Conservation (phyloP, 495 filamentous ascomycete genomes). For the Daldinia bambusicola region DNA sequence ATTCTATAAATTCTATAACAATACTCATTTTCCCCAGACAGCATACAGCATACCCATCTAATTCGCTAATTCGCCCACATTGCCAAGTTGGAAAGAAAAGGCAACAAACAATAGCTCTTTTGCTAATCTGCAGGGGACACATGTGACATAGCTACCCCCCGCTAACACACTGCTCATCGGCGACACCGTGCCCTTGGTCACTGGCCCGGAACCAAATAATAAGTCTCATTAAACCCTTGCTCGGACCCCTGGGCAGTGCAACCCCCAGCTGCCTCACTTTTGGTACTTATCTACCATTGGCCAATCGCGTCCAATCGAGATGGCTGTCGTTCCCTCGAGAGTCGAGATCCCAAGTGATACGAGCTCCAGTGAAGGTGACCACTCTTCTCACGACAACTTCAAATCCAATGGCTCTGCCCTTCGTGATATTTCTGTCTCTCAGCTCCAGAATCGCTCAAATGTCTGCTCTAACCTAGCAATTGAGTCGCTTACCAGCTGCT, state of each 20-base stretch:
- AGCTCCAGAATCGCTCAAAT: slow-evolving; percentile 47
- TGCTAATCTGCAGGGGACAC: slow-evolving; percentile 13
- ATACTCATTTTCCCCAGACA: slow-evolving; percentile 23
- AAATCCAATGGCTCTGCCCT: slow-evolving; percentile 42
- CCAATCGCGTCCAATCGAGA: slow-evolving; percentile 36
- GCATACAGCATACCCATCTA: slow-evolving; percentile 33
- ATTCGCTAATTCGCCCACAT: slow-evolving; percentile 19
- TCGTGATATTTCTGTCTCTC: slow-evolving; percentile 48
- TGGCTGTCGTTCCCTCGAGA: slow-evolving; percentile 38
- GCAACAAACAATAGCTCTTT: slow-evolving; percentile 24
- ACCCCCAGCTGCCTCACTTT: slow-evolving; percentile 34
- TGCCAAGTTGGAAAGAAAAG: slow-evolving; percentile 32
- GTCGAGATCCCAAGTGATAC: slow-evolving; percentile 45
- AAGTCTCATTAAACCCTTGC: slow-evolving; percentile 43
- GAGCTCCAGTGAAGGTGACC: slow-evolving; percentile 24
- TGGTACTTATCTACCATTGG: slow-evolving; percentile 25
- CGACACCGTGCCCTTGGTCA: slow-evolving; percentile 24
- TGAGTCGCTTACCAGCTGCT: slow-evolving; percentile 46
- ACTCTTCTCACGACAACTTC: slow-evolving; percentile 33
- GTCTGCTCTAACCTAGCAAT: slow-evolving; percentile 29
- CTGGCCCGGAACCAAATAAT: slow-evolving; percentile 22
- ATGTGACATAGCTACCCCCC: slow-evolving; percentile 13
- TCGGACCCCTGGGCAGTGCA: slow-evolving; percentile 41
- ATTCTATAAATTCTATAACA: slow-evolving; percentile 28
- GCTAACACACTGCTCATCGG: slow-evolving; percentile 25